These are phyloP conservation scores for Pseudozyma tsukubaensis DNA, from an alignment of 1,284 basidiomycete species.

Conservation along the genomic window DNA sequence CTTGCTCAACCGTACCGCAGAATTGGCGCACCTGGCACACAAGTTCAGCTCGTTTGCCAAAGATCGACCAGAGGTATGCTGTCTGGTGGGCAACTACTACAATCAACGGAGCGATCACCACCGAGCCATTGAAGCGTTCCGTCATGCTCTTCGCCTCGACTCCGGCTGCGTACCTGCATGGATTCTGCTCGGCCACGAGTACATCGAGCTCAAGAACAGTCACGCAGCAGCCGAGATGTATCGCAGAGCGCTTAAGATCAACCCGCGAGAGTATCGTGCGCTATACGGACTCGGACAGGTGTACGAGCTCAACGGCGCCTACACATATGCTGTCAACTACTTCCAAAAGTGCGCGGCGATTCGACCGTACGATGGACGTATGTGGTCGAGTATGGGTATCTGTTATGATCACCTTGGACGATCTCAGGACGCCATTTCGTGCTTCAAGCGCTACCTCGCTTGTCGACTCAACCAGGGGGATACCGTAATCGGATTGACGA, in stretches of 20 bases:
- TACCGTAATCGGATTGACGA: conserved; percentile 54
- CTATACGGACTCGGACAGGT: conserved; percentile 99
- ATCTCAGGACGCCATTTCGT: conserved; percentile 57
- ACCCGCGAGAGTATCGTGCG: conserved; percentile 88
- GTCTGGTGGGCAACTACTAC: conserved; percentile 95
- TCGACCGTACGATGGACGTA: conserved; percentile 90
- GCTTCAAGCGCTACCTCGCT: conserved; percentile 65
- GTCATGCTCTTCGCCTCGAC: conserved; percentile 91
- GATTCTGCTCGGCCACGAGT: conserved; percentile 99
- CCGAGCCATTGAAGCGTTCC: conserved; percentile 94
- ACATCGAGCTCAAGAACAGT: conserved; percentile 97
- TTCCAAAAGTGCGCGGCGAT: conserved; percentile 95
- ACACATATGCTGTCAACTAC: conserved; percentile 94
- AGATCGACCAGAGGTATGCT: conserved; percentile 78
- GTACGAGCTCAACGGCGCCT: conserved; percentile 95
- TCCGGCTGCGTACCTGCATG: conserved; percentile 94
- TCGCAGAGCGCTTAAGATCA: conserved; percentile 92
- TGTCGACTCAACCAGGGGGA: conserved; percentile 63
- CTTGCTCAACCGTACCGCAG: conserved; percentile 87
- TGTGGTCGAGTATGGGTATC: conserved; percentile 94
- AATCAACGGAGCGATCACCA: conserved; percentile 91
- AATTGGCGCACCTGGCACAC: conserved; percentile 90
- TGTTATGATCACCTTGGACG: conserved; percentile 87
- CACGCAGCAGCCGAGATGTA: conserved; percentile 99
- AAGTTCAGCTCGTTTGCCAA: conserved; percentile 59